Percentiles rank a stretch among this genome's conserved stretches.
phyloP scores from a whole-genome alignment of 2,329 filamentous ascomycete genomes.

The Leptographium procerum region DNA sequence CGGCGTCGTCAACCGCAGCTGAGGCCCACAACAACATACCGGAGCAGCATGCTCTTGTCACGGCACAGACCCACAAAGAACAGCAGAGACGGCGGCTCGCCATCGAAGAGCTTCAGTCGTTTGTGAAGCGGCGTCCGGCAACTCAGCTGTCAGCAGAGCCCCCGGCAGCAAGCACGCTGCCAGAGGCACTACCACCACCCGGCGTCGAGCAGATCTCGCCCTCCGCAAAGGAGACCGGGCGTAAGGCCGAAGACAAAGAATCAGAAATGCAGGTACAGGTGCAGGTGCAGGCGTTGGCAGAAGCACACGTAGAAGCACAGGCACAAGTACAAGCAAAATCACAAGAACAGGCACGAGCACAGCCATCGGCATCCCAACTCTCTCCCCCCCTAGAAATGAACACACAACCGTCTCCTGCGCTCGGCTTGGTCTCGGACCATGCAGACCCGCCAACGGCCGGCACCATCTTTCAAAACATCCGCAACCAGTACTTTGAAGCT shows the following conservation, averaged over 20 bases:
- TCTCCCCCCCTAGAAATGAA: conserved; percentile 12
- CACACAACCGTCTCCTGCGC: conserved; percentile 4
- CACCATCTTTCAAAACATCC: conserved; percentile 46
- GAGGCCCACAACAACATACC: not conserved
- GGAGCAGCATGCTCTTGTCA: conserved; percentile 22
- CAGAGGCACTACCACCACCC: no score
- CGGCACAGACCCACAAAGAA: conserved; percentile 34
- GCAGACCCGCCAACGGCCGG: conserved; percentile 29
- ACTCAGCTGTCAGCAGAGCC: conserved; percentile 18
- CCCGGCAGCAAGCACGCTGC: no score
- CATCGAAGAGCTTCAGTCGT: conserved; percentile 52
- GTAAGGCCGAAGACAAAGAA: not conserved
- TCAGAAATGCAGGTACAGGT: not conserved
- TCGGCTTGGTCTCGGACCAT: not conserved
- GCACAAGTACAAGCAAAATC: not conserved
- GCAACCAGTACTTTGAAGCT: conserved; percentile 46
- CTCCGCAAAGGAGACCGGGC: not conserved
- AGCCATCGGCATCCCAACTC: not conserved
- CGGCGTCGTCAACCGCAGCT: conserved; percentile 3
- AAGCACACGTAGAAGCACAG: not conserved
- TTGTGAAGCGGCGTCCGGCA: conserved; percentile 41
- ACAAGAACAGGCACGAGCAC: not conserved
- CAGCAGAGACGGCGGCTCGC: conserved; percentile 45
- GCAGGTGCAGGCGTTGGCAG: no score
- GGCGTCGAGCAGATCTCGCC: not conserved